These are phyloP conservation scores for Boletus pseudopeckii DNA, from an alignment of 768 basidiomycete species.

Conservation along the genomic window DNA sequence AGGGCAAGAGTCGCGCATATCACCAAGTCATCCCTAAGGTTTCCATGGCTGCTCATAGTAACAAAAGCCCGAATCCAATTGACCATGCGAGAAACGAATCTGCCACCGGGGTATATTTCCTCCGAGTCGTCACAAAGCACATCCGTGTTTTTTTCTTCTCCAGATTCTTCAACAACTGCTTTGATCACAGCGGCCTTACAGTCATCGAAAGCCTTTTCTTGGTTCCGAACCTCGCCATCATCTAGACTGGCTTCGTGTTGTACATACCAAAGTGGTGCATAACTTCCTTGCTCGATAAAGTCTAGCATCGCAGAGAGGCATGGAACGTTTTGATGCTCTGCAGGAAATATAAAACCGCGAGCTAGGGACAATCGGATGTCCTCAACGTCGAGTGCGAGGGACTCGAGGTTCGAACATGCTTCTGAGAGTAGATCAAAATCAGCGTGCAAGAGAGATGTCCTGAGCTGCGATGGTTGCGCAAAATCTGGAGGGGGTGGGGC, in stretches of 20 bases:
- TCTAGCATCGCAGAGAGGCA: conserved; percentile 63
- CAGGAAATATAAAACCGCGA: conserved; percentile 56
- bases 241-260: conserved; percentile 32
- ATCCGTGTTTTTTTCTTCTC: conserved; percentile 75
- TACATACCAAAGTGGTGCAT: conserved; percentile 62
- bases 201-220: conserved; percentile 70
- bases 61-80: conserved; percentile 68
- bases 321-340: conserved; percentile 51
- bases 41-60: conserved; percentile 31
- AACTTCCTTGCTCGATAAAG: conserved; percentile 72
- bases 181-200: conserved; percentile 88
- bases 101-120: conserved; percentile 56
- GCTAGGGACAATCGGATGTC: conserved; percentile 72
- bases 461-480: conserved; percentile 38
- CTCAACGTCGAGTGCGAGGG: conserved; percentile 73
- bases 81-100: conserved; percentile 70
- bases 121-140: conserved; percentile 72
- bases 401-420: conserved; percentile 71
- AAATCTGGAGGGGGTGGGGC: conserved; percentile 38
- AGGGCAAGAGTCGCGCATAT: conserved; percentile 82
- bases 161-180: conserved; percentile 79
- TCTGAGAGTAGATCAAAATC: conserved; percentile 77
- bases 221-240: conserved; percentile 49
- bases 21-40: conserved; percentile 65
- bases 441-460: conserved; percentile 48